Percentiles rank a stretch among this genome's conserved stretches.
Evolutionary conservation across 176 grass and related monocot genomes (phyloP).

Genomic region (Zoysia pacifica): DNA sequence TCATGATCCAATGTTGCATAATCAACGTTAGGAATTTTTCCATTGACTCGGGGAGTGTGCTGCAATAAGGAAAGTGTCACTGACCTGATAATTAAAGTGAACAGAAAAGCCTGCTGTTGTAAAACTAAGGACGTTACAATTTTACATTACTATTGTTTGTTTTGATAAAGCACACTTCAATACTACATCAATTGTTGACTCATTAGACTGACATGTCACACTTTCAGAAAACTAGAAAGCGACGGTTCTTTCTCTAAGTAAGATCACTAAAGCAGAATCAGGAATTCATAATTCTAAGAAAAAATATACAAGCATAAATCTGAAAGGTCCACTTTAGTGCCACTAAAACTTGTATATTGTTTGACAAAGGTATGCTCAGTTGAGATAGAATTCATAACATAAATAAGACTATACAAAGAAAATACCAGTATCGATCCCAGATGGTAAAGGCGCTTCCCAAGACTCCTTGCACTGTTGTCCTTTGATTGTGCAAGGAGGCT

Average conservation of each 20-base stretch:
- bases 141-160: not conserved
- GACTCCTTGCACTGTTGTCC: conserved; percentile 54
- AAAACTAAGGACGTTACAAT: conserved; percentile 3
- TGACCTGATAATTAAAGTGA: conserved; percentile 27
- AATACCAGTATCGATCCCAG: conserved; percentile 73
- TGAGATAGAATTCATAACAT: not conserved
- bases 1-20: conserved; percentile 90
- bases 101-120: not conserved
- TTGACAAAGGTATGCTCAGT: not conserved
- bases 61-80: conserved; percentile 40
- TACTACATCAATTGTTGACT: not conserved
- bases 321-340: not conserved
- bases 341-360: not conserved
- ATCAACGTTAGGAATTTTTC: conserved; percentile 78
- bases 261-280: not conserved
- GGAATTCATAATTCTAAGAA: not conserved
- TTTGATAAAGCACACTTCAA: conserved; percentile 17
- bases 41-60: conserved; percentile 91
- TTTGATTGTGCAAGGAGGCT: conserved; percentile 91
- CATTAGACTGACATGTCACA: not conserved
- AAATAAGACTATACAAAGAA: not conserved
- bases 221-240: not conserved
- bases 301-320: not conserved
- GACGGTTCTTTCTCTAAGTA: not conserved
- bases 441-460: conserved; percentile 84